These are phyloP conservation scores for Hansenula sp. DNA, from an alignment of 1,139 yeast genomes.

Conservation along the genomic window DNA sequence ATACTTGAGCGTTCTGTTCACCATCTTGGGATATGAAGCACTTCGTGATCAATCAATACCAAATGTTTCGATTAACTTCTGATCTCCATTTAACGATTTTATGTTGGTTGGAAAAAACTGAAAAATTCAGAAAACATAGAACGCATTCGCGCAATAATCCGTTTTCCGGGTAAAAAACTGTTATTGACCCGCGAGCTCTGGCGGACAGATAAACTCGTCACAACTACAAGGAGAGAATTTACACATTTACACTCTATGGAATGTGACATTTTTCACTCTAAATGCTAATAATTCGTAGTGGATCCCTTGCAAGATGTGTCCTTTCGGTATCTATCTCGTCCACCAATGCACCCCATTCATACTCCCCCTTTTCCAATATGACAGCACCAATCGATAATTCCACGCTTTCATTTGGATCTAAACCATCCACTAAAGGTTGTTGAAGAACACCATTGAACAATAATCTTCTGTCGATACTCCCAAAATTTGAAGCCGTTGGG, in stretches of 20 bases:
- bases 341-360: constrained; percentile 73
- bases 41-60: no score
- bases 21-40: constrained; percentile 27
- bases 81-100: not conserved
- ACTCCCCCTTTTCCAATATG: constrained; percentile 66
- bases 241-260: not conserved
- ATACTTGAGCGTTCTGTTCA: constrained; percentile 39
- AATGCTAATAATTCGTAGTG: constrained; percentile 26
- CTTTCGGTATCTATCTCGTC: constrained; percentile 38
- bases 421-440: constrained; percentile 36
- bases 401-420: constrained; percentile 40
- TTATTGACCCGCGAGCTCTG: not conserved
- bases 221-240: no score
- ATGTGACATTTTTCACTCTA: not conserved
- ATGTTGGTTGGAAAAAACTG: not conserved
- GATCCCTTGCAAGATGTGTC: constrained; percentile 30
- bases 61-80: not conserved
- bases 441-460: constrained; percentile 67
- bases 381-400: constrained; percentile 50
- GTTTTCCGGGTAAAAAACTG: not conserved
- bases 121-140: not conserved
- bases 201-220: no score
- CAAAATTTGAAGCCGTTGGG: constrained; percentile 40
- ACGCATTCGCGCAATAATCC: not conserved
- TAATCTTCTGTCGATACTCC: constrained; percentile 46